Conservation (phyloP, 805 yeast species). For the Torulaspora franciscae region DNA sequence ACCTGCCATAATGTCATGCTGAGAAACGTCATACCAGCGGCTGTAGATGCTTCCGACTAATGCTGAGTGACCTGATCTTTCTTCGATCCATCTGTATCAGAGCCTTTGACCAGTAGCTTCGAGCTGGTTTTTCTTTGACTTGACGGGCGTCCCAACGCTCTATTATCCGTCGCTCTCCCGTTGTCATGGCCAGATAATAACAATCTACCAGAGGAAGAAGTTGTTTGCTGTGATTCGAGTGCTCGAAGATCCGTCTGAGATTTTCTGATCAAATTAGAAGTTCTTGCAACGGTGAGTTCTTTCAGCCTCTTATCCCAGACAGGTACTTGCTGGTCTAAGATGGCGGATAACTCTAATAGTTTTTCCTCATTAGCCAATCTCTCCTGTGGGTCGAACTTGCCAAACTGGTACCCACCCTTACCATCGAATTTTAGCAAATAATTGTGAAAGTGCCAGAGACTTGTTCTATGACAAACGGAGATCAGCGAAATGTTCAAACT, state of each 20-base stretch:
- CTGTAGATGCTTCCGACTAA: too few relatives aligned
- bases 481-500: constrained; percentile 71
- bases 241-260: constrained; percentile 30
- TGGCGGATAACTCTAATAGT: constrained; percentile 61
- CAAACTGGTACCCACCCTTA: constrained; percentile 62
- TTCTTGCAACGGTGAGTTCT: constrained; percentile 53
- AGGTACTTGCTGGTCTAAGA: constrained; percentile 62
- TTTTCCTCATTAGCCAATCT: constrained; percentile 76
- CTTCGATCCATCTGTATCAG: not conserved
- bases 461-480: constrained; percentile 89
- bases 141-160: not conserved
- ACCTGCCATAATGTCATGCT: too few relatives aligned
- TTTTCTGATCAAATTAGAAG: constrained; percentile 32
- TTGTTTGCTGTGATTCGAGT: not conserved
- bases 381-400: constrained; percentile 63
- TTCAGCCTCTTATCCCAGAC: constrained; percentile 59
- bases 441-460: constrained; percentile 88
- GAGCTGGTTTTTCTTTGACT: constrained; percentile 4
- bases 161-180: constrained; percentile 1
- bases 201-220: not conserved
- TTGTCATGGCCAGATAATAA: constrained; percentile 1
- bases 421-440: constrained; percentile 80
- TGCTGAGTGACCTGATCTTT: not conserved
- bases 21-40: too few relatives aligned
- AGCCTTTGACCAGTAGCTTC: constrained; percentile 3